phyloP scores from a whole-genome alignment of 768 basidiomycete species.

The Austroboletus eburneus region DNA sequence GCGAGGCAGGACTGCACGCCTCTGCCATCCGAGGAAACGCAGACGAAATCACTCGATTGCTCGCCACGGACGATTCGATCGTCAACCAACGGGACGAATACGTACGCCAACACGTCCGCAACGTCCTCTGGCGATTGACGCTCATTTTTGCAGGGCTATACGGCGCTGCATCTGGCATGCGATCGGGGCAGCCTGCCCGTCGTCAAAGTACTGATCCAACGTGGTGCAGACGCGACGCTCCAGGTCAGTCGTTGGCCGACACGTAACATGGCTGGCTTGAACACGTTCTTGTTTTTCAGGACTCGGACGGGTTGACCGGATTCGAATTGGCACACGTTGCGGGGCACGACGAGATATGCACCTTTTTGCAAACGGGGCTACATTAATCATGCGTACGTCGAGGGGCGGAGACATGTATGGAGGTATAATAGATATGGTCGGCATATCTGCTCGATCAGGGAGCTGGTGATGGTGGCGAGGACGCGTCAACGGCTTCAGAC shows the following conservation, averaged over 20 bases:
- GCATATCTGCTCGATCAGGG: not conserved
- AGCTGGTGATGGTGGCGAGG: not conserved
- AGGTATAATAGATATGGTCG: slow-evolving; percentile 8
- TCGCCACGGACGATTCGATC: slow-evolving; percentile 38
- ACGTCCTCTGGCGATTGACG: slow-evolving; percentile 3
- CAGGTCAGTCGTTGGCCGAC: slow-evolving; percentile 44
- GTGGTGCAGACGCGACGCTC: slow-evolving; percentile 60
- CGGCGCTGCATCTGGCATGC: slow-evolving; percentile 80
- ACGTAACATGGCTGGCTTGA: no score
- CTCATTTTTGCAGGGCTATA: slow-evolving; percentile 63
- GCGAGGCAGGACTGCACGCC: slow-evolving; percentile 49
- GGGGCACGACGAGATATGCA: slow-evolving; percentile 51
- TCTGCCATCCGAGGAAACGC: slow-evolving; percentile 58
- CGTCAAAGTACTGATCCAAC: slow-evolving; percentile 53
- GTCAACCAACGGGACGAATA: slow-evolving; percentile 67
- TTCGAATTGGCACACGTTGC: slow-evolving; percentile 57
- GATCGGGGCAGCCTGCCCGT: slow-evolving; percentile 68
- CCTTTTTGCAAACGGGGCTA: slow-evolving; percentile 19
- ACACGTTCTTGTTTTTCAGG: no score
- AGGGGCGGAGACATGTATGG: not conserved
- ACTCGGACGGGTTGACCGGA: slow-evolving; percentile 61
- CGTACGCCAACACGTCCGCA: slow-evolving; percentile 43
- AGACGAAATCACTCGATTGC: slow-evolving; percentile 39
- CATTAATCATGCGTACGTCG: slow-evolving; percentile 13
- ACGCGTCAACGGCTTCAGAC: slow-evolving; percentile 1